Evolutionary conservation across 345 rosid species (phyloP), one percentile per base, ranked within the genome.

Genomic region (Pistacia vera): DNA sequence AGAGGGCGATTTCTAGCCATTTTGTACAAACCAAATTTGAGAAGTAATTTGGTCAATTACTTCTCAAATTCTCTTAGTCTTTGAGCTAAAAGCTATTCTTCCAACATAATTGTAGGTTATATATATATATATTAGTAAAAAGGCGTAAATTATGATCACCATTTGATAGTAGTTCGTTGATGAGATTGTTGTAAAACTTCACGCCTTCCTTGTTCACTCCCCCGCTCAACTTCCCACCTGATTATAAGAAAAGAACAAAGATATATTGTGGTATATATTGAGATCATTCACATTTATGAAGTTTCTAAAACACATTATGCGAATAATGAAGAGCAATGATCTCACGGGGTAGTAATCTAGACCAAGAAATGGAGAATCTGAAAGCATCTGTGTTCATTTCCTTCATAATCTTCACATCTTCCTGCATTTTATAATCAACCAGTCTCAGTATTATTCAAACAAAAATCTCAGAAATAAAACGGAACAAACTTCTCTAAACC

Each of bases 401-500:
- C 78, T 89, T 89, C 83, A 86, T 84, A 44, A 86, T 80, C 72
- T 81, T 22, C 20, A 88, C 81, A 83, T 90, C 93, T 75, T 85
- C 91, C 90, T 89, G 1, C 33, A 30, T 30, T 30, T 30, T 30
- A 30, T 30, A 30, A 30, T 30, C 33, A 30, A 30, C 3, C 33
- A 30, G 3, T 30, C 2, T 30, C 33, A 30, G 33, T 30, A 30
- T 30, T 30, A 30, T 30, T 89, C 46, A 5, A 41, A 8, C 9
- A 83, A 83, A 66, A 78, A 78, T 78, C 82, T 75, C 63, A 67
- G 5, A 46, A 67, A 48, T 4, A 13, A 20, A 12, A 22, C 3
- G 7, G 36, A 1, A n/a, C n/a, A 22, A 70, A 8, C 48, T 12
- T 17, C 46, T 41, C 46, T 8, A 41, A 41, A 64, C 81, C 84